Percentiles rank a stretch among this genome's conserved stretches.
Evolutionary conservation across 2,329 filamentous ascomycete species (phyloP).

Genomic region (Hymenoscyphus fructigenus): DNA sequence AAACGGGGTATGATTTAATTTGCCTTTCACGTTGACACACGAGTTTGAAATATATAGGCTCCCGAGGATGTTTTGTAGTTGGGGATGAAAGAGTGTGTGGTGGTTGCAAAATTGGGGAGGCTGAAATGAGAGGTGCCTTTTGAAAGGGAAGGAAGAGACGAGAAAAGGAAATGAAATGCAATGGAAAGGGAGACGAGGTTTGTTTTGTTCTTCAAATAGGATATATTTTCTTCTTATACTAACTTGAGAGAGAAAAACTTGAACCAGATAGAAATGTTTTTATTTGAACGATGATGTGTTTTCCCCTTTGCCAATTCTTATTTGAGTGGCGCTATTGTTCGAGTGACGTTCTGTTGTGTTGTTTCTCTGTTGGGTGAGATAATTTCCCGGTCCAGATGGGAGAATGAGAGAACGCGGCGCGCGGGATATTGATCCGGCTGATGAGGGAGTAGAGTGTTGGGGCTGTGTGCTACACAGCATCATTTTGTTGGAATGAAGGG

Average conservation of each 20-base stretch:
- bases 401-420: too few species aligned
- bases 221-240: neutral
- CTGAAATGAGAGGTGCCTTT: neutral
- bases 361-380: neutral
- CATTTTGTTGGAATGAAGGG: too few species aligned
- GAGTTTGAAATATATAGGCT: neutral
- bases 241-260: neutral
- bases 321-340: neutral
- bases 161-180: neutral
- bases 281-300: neutral
- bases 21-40: neutral
- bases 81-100: neutral
- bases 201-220: neutral
- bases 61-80: neutral
- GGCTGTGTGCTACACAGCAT: too few species aligned
- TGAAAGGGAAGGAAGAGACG: neutral
- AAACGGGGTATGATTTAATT: conserved; percentile 1
- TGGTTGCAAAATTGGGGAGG: neutral
- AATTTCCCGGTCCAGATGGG: too few species aligned
- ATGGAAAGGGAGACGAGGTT: neutral
- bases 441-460: too few species aligned
- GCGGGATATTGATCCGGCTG: too few species aligned
- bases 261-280: conserved; percentile 1
- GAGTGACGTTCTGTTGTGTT: neutral
- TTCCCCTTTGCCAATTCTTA: neutral